Evolutionary conservation across 352 stramenopile species (phyloP).

Genomic region (Lagenidium sp.): DNA sequence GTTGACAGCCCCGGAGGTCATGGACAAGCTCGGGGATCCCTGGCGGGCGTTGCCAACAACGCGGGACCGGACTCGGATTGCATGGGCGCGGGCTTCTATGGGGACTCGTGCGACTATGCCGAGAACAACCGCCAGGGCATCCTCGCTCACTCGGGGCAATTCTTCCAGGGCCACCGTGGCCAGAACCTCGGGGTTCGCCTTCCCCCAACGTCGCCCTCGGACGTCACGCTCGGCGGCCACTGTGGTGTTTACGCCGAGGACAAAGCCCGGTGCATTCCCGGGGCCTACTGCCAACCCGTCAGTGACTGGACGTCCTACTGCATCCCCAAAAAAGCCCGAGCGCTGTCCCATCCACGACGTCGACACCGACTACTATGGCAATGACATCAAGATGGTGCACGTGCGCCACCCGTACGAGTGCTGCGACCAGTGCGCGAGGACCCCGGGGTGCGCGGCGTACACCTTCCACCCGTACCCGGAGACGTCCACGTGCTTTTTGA

Average conservation of each 20-base stretch:
- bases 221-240: not conserved
- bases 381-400: slow-evolving; percentile 26
- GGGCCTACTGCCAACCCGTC: slow-evolving; percentile 27
- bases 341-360: slow-evolving; percentile 21
- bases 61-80: not conserved
- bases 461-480: slow-evolving; percentile 17
- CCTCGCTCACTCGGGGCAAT: not conserved
- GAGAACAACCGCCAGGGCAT: not conserved
- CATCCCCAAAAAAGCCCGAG: slow-evolving; percentile 11
- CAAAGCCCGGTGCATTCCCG: slow-evolving; percentile 17
- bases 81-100: slow-evolving; percentile 1
- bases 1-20: not conserved
- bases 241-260: not conserved
- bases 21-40: not conserved
- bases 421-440: slow-evolving; percentile 11
- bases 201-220: not conserved
- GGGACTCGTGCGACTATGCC: not conserved
- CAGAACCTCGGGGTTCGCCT: not conserved
- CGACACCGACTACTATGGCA: slow-evolving; percentile 22
- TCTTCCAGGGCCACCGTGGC: not conserved
- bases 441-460: slow-evolving; percentile 25
- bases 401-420: slow-evolving; percentile 18
- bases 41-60: not conserved
- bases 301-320: slow-evolving; percentile 24
- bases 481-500: no score